Evolutionary conservation across 2,329 filamentous ascomycete genomes (phyloP), one percentile per base, ranked within the genome.

Genomic region (Paracorniculantispora psalliotae): DNA sequence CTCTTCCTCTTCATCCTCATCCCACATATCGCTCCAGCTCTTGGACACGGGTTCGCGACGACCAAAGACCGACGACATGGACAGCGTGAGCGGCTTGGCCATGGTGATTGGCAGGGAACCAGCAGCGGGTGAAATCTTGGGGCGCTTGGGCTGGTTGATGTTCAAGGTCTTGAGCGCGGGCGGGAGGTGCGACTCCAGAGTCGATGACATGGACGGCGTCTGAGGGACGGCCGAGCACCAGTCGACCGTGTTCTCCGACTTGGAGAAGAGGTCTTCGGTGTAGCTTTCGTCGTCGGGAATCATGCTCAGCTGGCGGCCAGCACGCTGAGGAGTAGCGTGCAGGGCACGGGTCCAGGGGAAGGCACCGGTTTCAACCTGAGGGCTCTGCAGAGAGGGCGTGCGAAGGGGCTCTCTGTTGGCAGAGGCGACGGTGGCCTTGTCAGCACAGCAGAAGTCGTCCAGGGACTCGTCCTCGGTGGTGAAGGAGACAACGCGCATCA

Each of bases 21-120:
- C 93, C 88, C 92, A 97, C 73, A 97, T 86, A 72, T 99, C 94
- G 69, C 92, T 96, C 94, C 94, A 99, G 79, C 94, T 97, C 87
- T 97, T 97, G 59, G 94, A 96, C 50, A 96, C 90, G 50, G 83
- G 79, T 48, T 93, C 89, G 71, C 89, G 86, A 68, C 86, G 86
- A 54, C 90, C 90, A 70, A 96, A 93, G 53, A 93, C 84, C 69
- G 88, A 84, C 4, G 90, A 86, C 81, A 93, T 87, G 62, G 90
- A 87, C 57, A 87, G 78, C 43, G 83, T 82, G 63, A 85, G 80
- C 0, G 91, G 88, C 69, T 94, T 86, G 15, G 89, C 89, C 74
- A 92, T 90, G 63, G 83, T 86, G 70, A 94, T 93, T 5, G 90
- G 87, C 26, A 94, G 80, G 1, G 91, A 90, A 41, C 83, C 86